Percentiles rank a stretch among this genome's conserved stretches.
These are phyloP conservation scores for Mrakia frigida DNA, from an alignment of 768 basidiomycete genomes.

Conservation along the genomic window DNA sequence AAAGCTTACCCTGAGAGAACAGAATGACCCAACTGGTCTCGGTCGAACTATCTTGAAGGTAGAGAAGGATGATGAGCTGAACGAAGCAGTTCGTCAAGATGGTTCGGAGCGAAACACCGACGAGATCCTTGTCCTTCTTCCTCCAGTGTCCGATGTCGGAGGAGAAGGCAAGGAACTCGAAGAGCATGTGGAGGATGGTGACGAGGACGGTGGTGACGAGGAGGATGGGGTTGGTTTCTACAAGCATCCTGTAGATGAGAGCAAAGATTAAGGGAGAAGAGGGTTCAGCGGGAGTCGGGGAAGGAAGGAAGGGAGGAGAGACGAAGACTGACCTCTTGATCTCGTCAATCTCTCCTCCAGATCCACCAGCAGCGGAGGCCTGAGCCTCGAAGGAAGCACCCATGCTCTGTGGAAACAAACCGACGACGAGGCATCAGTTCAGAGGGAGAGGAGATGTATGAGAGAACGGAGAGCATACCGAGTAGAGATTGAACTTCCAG, in stretches of 20 bases:
- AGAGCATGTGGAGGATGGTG: slow-evolving; percentile 81
- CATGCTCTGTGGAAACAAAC: slow-evolving; percentile 45
- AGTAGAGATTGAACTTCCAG: slow-evolving; percentile 63
- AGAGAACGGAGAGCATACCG: too few species aligned
- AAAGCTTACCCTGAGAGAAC: slow-evolving; percentile 44
- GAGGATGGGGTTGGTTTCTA: slow-evolving; percentile 63
- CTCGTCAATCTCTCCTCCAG: slow-evolving; percentile 61
- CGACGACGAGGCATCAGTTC: too few species aligned
- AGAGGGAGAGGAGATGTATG: too few species aligned
- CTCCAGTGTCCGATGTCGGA: slow-evolving; percentile 94
- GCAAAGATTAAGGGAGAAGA: slow-evolving; percentile 49
- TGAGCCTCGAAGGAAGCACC: slow-evolving; percentile 27
- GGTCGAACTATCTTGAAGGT: slow-evolving; percentile 89
- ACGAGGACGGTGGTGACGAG: slow-evolving; percentile 77
- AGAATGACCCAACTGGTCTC: slow-evolving; percentile 99
- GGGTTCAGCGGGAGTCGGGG: slow-evolving; percentile 46
- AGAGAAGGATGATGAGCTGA: slow-evolving; percentile 71
- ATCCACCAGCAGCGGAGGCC: slow-evolving; percentile 28
- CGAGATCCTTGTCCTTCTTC: slow-evolving; percentile 79
- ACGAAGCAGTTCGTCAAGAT: slow-evolving; percentile 92
- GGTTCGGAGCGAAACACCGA: slow-evolving; percentile 82
- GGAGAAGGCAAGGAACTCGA: slow-evolving; percentile 89
- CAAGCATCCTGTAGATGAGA: not conserved
- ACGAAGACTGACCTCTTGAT: slow-evolving; percentile 83
- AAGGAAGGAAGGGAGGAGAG: slow-evolving; percentile 35